Base-by-base conservation (phyloP, 345 rosid genomes). In the Gossypium ekmanianum region DNA sequence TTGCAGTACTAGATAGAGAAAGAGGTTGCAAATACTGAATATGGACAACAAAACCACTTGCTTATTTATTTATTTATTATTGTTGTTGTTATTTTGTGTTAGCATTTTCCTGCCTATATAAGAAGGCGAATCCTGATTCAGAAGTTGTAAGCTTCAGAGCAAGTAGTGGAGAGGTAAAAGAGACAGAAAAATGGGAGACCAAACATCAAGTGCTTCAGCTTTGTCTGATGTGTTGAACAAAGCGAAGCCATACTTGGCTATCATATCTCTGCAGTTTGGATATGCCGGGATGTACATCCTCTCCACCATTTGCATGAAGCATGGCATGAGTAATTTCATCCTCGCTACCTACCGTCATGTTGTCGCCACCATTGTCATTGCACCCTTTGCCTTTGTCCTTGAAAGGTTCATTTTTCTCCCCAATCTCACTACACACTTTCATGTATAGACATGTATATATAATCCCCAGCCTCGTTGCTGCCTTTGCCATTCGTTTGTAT, bases 261-360 rank as follows among this genome's bases (percentile, higher is more conserved):
- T 94, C 12, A 54, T 91, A 71, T 91, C 88, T 57, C 84, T 94
- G 61, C 98, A 94, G 56, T 92, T 94, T 76, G 98, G 98, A 13
- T 94, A 82, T 71, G 88, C 98, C 18, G 98, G 98, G 77, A 86
- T 94, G 97, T 92, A 89, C 74, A 84, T 94, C 18, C 79, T 94
- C 39, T 67, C 88, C 43, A 82, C 87, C 88, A 86, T 94, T 65
- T 86, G 97, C 13, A 65, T 94, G 18, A 89, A 89, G 50, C 90
- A 78, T 73, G 98, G 98, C 47, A 86, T 94, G 94, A 94, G 79
- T 72, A 93, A 92, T 82, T 92, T 79, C 83, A 70, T 89, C 14
- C 92, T 94, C 39, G 84, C 92, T 0, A 84, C 87, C 0, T 92
- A 94, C 69, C 97, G 99, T 3, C 98, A 94, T 55, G 94, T 87